Base-by-base conservation (phyloP, 768 basidiomycete genomes). In the Tulasnella sp. region DNA sequence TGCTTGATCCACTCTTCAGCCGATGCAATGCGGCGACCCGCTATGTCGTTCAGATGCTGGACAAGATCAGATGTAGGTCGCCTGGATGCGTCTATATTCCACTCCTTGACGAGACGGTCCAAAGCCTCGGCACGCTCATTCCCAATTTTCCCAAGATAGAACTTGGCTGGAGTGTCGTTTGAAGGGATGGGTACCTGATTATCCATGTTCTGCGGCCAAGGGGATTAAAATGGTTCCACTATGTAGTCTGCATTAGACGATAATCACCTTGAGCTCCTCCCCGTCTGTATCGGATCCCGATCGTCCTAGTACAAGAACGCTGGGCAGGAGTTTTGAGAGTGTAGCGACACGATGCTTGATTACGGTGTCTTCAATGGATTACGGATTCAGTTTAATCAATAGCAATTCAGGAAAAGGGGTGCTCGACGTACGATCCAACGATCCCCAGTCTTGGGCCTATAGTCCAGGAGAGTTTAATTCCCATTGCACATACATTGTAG, bases 381-480 rank as follows among this genome's bases (percentile, higher is more conserved):
- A 83, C 76, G 85, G 84, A 26, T 2, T 79, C 85, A 83, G 85
- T 70, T 8, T 8, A 40, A 32, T 4, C 26, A 9, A 22, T 35
- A 7, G 63, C n/a, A 36, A 12, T 36, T 11, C 22, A 26, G 16
- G 2, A 2, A n/a, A n/a, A n/a, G n/a, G n/a, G n/a, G n/a, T n/a
- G n/a, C n/a, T n/a, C n/a, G n/a, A 77, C 86, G 65, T 75, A 89
- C 88, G 86, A 62, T 87, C 87, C 67, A 88, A 79, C 0, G 87
- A 81, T 19, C 86, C 86, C 87, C 88, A 89, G 73, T 89, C 88
- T 22, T 71, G 64, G 19, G 37, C 72, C 26, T 47, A 35, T 12
- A 65, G 6, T 16, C 1, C n/a, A 62, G 36, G 17, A 52, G n/a
- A 64, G 63, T 22, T 59, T 39, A 47, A 16, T n/a, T n/a, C n/a